Percentiles rank a stretch among this genome's conserved stretches.
These are phyloP conservation scores for Chalaropsis thielavioides DNA, from an alignment of 2,329 filamentous ascomycete species.

Conservation along the genomic window DNA sequence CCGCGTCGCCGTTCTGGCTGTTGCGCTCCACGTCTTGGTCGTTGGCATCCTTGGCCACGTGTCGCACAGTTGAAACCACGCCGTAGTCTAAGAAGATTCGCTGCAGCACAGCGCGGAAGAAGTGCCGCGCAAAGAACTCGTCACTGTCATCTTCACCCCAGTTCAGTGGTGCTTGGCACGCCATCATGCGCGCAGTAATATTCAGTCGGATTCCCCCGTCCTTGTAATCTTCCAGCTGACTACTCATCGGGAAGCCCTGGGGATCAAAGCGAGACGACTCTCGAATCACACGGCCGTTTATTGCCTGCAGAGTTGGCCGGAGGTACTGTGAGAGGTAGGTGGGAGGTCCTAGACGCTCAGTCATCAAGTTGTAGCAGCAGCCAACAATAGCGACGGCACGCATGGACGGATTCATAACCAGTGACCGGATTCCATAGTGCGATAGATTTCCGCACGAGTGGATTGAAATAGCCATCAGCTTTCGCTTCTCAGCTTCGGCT, in stretches of 20 bases:
- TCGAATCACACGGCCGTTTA: constrained; percentile 52
- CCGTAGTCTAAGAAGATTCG: constrained; percentile 79
- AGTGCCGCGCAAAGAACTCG: constrained; percentile 81
- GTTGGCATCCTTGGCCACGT: constrained; percentile 20
- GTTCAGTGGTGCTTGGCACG: constrained; percentile 85
- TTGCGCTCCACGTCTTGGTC: constrained; percentile 22
- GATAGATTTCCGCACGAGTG: constrained; percentile 97
- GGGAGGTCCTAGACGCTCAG: constrained; percentile 73
- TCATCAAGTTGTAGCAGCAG: constrained; percentile 95
- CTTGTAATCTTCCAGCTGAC: constrained; percentile 45
- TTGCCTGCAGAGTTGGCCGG: constrained; percentile 50
- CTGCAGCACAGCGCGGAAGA: constrained; percentile 80
- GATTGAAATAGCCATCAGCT: constrained; percentile 78
- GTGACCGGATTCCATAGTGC: constrained; percentile 78
- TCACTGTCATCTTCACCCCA: constrained; percentile 75
- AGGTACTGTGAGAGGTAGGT: constrained; percentile 72
- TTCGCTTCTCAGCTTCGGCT: constrained; percentile 19
- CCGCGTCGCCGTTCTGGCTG: constrained; percentile 17
- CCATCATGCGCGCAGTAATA: constrained; percentile 96
- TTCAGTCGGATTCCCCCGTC: constrained; percentile 64
- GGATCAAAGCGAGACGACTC: constrained; percentile 66
- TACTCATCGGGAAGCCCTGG: constrained; percentile 87
- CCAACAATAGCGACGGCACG: constrained; percentile 89
- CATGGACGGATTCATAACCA: constrained; percentile 71
- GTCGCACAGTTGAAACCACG: constrained; percentile 49